Percentiles rank a stretch among this genome's conserved stretches.
phyloP scores from a whole-genome alignment of 2,329 filamentous ascomycete genomes.

The Xylogone sp. region DNA sequence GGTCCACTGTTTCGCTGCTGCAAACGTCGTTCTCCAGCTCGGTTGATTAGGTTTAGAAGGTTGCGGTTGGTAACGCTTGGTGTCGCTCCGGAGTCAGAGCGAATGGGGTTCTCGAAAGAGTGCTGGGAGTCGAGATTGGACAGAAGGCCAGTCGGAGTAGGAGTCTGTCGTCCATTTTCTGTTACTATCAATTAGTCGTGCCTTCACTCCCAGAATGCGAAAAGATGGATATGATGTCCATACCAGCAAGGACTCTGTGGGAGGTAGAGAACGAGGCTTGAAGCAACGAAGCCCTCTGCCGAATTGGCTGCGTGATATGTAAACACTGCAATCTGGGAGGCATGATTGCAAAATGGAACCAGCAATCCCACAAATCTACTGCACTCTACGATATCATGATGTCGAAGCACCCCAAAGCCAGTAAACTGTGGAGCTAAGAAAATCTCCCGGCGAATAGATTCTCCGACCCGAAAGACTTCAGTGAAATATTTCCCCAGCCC shows the following conservation, averaged over 20 bases:
- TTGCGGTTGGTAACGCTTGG: neutral
- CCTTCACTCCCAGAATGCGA: neutral
- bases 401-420: neutral
- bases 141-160: conserved; percentile 7
- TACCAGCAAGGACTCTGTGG: conserved; percentile 17
- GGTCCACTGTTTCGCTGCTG: neutral
- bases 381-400: no score
- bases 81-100: neutral
- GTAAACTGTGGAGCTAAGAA: neutral
- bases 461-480: conserved; percentile 14
- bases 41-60: neutral
- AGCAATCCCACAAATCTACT: neutral
- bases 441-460: conserved; percentile 10
- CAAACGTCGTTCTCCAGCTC: neutral
- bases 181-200: conserved; percentile 3
- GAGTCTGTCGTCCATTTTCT: neutral
- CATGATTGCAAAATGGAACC: conserved; percentile 12
- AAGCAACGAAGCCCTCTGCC: conserved; percentile 6
- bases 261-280: conserved; percentile 23
- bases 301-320: conserved; percentile 14
- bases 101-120: neutral
- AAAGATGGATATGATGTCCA: conserved; percentile 1
- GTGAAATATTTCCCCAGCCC: neutral
- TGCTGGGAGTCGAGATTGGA: conserved; percentile 1
- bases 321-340: conserved; percentile 26